These are phyloP conservation scores for Ceratocystis alfenasii DNA, from an alignment of 2,329 filamentous ascomycete genomes.

Conservation along the genomic window DNA sequence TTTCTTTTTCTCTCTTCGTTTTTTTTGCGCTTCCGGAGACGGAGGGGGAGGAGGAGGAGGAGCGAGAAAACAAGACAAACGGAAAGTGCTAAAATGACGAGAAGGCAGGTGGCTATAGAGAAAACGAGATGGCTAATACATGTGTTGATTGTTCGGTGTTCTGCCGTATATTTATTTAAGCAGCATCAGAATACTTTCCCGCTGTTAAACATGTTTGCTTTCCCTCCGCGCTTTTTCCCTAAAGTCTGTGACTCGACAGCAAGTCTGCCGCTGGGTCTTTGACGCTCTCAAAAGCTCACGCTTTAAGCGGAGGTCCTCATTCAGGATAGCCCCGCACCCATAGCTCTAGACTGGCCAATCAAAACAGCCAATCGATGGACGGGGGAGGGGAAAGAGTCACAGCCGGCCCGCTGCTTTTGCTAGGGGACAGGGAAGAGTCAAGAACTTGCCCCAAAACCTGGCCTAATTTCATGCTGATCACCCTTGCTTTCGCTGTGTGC, in stretches of 20 bases:
- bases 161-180: too few species aligned
- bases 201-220: not conserved
- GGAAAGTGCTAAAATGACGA: not conserved
- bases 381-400: conserved; percentile 8
- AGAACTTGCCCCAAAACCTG: too few species aligned
- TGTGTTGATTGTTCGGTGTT: too few species aligned
- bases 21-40: conserved; percentile 19
- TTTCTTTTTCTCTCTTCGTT: not conserved
- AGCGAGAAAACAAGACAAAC: not conserved
- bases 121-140: too few species aligned
- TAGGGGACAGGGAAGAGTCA: too few species aligned
- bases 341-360: not conserved
- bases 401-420: conserved; percentile 1
- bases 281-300: not conserved
- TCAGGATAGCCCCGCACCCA: conserved; percentile 14
- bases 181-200: too few species aligned
- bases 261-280: not conserved
- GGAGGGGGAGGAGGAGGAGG: conserved; percentile 5
- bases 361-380: not conserved
- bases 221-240: not conserved
- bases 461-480: not conserved
- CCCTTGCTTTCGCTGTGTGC: not conserved
- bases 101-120: too few species aligned
- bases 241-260: not conserved
- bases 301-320: conserved; percentile 14